phyloP scores from a whole-genome alignment of 1,284 basidiomycete species.

The Gastroboletus turbinatus region DNA sequence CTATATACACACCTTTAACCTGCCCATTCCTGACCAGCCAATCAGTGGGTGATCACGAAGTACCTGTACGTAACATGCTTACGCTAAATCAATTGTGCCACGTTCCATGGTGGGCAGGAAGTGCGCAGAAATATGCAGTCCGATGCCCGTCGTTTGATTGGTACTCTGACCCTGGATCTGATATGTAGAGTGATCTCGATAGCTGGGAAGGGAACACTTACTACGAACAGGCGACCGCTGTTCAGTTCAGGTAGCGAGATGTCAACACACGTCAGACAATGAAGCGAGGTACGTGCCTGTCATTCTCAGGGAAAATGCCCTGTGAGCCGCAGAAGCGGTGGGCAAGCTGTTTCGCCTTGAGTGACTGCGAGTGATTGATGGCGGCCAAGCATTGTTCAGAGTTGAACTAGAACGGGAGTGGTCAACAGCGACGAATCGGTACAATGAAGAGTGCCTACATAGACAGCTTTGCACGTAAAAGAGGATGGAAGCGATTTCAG shows the following conservation, averaged over 20 bases:
- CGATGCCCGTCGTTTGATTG: constrained; percentile 90
- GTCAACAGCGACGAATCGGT: neutral
- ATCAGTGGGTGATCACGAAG: constrained; percentile 6
- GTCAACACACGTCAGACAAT: neutral
- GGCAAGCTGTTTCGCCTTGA: neutral
- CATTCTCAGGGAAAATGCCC: constrained; percentile 3
- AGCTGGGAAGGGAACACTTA: constrained; percentile 33
- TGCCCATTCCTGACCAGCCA: constrained; percentile 60
- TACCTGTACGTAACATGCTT: constrained; percentile 29
- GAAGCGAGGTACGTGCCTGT: neutral
- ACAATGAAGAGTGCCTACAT: constrained; percentile 1
- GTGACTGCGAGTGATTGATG: neutral
- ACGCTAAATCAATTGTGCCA: constrained; percentile 89
- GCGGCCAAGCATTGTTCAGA: constrained; percentile 1
- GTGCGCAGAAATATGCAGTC: constrained; percentile 84
- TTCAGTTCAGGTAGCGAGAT: too few relatives aligned
- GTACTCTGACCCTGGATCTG: constrained; percentile 71
- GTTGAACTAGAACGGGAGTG: constrained; percentile 9
- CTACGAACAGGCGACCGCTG: constrained; percentile 64
- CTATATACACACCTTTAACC: constrained; percentile 54
- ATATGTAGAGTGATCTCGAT: neutral
- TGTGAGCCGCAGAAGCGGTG: constrained; percentile 5
- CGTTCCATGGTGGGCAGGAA: constrained; percentile 97
- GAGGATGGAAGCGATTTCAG: constrained; percentile 14
- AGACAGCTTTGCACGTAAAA: constrained; percentile 18